Percentiles rank a stretch among this genome's conserved stretches.
Evolutionary conservation across 1,284 basidiomycete genomes (phyloP).

Genomic region (Pseudozyma pruni): DNA sequence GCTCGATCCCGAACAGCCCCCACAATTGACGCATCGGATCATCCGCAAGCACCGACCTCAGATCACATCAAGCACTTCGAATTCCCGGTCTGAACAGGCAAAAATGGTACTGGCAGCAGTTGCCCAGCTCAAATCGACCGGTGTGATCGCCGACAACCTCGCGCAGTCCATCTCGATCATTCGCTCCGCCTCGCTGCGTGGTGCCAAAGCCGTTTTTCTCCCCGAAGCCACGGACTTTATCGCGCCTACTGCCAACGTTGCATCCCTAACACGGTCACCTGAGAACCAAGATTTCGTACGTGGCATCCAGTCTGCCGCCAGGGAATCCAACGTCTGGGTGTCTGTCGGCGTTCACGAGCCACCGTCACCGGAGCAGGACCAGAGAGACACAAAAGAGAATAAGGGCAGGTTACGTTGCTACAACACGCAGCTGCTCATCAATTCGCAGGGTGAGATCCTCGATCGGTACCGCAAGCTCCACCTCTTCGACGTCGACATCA

Average conservation of each 20-base stretch:
- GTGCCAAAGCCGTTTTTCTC: conserved; percentile 70
- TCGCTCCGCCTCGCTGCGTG: conserved; percentile 59
- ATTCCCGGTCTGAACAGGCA: not conserved
- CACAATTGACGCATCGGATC: not conserved
- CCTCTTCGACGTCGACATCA: conserved; percentile 71
- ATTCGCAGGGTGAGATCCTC: conserved; percentile 67
- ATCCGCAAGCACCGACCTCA: not conserved
- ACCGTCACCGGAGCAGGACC: conserved; percentile 52
- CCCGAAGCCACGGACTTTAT: conserved; percentile 72
- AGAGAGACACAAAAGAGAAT: conserved; percentile 21
- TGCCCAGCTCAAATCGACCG: conserved; percentile 57
- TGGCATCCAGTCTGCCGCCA: conserved; percentile 68
- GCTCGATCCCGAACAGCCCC: not conserved
- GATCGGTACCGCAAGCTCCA: conserved; percentile 71
- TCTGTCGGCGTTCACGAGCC: conserved; percentile 71
- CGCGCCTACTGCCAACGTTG: conserved; percentile 65
- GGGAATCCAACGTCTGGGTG: conserved; percentile 68
- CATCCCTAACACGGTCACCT: conserved; percentile 50
- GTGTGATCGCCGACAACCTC: conserved; percentile 60
- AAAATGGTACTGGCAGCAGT: conserved; percentile 62
- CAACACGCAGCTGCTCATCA: conserved; percentile 71
- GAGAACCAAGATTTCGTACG: conserved; percentile 64
- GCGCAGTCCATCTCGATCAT: conserved; percentile 61
- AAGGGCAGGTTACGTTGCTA: conserved; percentile 67
- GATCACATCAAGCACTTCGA: too few relatives aligned